Evolutionary conservation across 345 rosid species (phyloP).

Genomic region (Salix koriyanagi): DNA sequence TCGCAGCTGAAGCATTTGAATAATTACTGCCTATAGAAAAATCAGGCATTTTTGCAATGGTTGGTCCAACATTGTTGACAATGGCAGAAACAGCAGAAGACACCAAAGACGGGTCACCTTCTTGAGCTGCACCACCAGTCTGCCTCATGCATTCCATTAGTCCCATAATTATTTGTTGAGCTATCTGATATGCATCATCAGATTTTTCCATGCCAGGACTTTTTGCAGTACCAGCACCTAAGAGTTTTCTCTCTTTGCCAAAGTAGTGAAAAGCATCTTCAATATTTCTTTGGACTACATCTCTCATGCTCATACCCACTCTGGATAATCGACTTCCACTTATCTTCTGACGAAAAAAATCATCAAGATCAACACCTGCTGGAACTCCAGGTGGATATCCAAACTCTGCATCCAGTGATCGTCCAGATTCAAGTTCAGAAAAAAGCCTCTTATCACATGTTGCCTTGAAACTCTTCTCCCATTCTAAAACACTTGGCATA

Average conservation of each 20-base stretch:
- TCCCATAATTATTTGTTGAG: constrained; percentile 72
- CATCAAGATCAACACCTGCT: constrained; percentile 79
- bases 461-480: constrained; percentile 75
- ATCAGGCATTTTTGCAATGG: constrained; percentile 71
- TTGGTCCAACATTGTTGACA: constrained; percentile 60
- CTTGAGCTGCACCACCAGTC: constrained; percentile 96
- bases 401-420: constrained; percentile 61
- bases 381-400: constrained; percentile 83
- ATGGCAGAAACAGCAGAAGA: constrained; percentile 91
- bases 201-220: constrained; percentile 48
- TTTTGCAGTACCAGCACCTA: constrained; percentile 53
- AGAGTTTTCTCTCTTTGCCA: constrained; percentile 60
- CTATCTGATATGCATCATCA: constrained; percentile 70
- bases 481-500: constrained; percentile 76
- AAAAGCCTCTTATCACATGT: constrained; percentile 72
- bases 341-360: constrained; percentile 74
- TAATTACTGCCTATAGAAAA: constrained; percentile 41
- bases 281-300: constrained; percentile 63
- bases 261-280: constrained; percentile 57
- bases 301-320: constrained; percentile 80
- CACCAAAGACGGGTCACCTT: constrained; percentile 93
- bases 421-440: constrained; percentile 85
- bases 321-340: constrained; percentile 57
- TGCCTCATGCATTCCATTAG: constrained; percentile 81
- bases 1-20: constrained; percentile 46